phyloP scores from a whole-genome alignment of 768 basidiomycete species.

The Lactarius akahatsu region DNA sequence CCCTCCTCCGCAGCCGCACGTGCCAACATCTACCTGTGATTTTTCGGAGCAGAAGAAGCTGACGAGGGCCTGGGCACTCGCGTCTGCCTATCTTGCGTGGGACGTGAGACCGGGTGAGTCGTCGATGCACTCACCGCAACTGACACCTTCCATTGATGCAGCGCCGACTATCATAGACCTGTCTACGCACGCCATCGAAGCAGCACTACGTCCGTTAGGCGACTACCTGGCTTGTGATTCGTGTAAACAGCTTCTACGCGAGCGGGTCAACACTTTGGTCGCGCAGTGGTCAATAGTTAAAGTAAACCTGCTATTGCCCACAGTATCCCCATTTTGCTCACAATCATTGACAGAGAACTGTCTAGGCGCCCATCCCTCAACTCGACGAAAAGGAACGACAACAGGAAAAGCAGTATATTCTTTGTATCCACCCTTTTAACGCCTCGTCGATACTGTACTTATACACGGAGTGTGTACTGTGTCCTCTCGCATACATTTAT shows the following conservation, averaged over 20 bases:
- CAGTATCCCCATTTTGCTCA: not conserved
- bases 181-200: constrained; percentile 71
- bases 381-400: not conserved
- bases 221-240: constrained; percentile 68
- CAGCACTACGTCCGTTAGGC: constrained; percentile 64
- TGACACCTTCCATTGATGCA: not conserved
- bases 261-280: constrained; percentile 65
- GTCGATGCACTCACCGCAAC: not conserved
- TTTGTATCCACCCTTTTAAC: not conserved
- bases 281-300: constrained; percentile 80
- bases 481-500: constrained; percentile 6
- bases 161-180: constrained; percentile 55
- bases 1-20: constrained; percentile 71
- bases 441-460: not conserved
- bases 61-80: constrained; percentile 78
- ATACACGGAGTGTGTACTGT: not conserved
- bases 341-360: constrained; percentile 17
- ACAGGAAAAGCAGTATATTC: not conserved
- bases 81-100: constrained; percentile 81
- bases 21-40: constrained; percentile 67
- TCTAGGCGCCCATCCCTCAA: not conserved
- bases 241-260: constrained; percentile 61
- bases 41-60: constrained; percentile 76
- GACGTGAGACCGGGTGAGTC: constrained; percentile 72
- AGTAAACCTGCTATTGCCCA: constrained; percentile 39